Percentiles rank a stretch among this genome's conserved stretches.
Evolutionary conservation across 441 rosid genomes (phyloP).

Genomic region (Brassica balearica): DNA sequence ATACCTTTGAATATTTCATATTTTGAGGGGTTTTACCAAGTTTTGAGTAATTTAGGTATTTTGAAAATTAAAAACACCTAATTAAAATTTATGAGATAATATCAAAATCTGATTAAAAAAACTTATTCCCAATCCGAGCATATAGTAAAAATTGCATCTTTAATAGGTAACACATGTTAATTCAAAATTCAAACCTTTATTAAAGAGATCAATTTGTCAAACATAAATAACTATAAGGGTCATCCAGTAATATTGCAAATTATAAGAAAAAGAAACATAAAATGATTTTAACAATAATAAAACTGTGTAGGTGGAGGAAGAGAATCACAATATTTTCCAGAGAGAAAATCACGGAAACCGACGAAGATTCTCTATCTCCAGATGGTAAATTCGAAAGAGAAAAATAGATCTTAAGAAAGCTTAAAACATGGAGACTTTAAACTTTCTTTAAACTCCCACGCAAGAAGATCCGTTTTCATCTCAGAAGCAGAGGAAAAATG

Average conservation of each 20-base stretch:
- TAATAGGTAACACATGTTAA: not conserved
- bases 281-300: not conserved
- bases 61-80: no score
- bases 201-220: not conserved
- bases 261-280: slow-evolving; percentile 8
- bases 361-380: slow-evolving; percentile 40
- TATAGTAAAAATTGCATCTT: not conserved
- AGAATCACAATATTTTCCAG: slow-evolving; percentile 31
- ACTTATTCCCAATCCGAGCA: not conserved
- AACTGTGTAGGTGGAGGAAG: not conserved
- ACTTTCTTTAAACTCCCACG: slow-evolving; percentile 48
- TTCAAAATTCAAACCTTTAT: not conserved
- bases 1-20: not conserved
- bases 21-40: not conserved
- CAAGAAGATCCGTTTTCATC: not conserved
- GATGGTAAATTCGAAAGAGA: slow-evolving; percentile 24
- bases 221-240: not conserved
- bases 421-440: slow-evolving; percentile 50
- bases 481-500: slow-evolving; percentile 43
- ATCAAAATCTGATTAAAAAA: no score
- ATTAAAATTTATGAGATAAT: not conserved
- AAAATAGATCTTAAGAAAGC: slow-evolving; percentile 34
- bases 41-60: not conserved
- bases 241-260: not conserved
- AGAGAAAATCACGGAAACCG: slow-evolving; percentile 49